Conservation (phyloP, 371 early-diverging fungal genomes). For the Rhizopus delemar region DNA sequence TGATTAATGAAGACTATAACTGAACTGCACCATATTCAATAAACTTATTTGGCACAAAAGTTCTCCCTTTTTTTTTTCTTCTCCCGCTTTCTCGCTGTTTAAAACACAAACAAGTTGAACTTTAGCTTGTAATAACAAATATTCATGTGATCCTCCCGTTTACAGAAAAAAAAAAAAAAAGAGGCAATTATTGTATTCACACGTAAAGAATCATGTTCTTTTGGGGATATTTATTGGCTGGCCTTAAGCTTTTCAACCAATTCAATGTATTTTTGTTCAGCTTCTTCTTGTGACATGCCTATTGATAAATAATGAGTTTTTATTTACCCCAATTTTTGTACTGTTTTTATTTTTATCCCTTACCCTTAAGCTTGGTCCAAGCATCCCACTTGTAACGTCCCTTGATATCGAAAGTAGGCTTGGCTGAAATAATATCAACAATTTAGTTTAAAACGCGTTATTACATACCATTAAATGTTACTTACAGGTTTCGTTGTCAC, state of each 20-base stretch:
- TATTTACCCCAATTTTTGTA: neutral
- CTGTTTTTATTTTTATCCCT: neutral
- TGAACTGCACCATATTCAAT: too few relatives aligned
- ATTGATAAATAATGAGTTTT: neutral
- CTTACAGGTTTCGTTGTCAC: slow-evolving; percentile 68
- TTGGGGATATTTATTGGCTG: slow-evolving; percentile 20
- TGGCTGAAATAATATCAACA: slow-evolving; percentile 14
- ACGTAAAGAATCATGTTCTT: neutral
- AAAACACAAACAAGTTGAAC: neutral
- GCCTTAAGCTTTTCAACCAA: slow-evolving; percentile 66
- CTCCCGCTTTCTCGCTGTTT: neutral
- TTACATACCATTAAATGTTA: neutral
- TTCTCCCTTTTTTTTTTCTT: neutral
- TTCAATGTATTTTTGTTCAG: slow-evolving; percentile 77
- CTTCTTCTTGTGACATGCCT: slow-evolving; percentile 54
- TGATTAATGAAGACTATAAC: too few relatives aligned
- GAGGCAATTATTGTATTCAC: neutral
- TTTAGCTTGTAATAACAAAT: neutral
- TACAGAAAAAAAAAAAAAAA: neutral
- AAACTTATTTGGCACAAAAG: neutral
- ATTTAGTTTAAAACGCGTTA: neutral
- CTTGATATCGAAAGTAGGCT: slow-evolving; percentile 66
- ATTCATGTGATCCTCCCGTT: neutral
- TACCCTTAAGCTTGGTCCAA: slow-evolving; percentile 69
- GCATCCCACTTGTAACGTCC: slow-evolving; percentile 86